These are phyloP conservation scores for Sphaerulina vaccinii DNA, from an alignment of 2,329 filamentous ascomycete species.

Conservation along the genomic window DNA sequence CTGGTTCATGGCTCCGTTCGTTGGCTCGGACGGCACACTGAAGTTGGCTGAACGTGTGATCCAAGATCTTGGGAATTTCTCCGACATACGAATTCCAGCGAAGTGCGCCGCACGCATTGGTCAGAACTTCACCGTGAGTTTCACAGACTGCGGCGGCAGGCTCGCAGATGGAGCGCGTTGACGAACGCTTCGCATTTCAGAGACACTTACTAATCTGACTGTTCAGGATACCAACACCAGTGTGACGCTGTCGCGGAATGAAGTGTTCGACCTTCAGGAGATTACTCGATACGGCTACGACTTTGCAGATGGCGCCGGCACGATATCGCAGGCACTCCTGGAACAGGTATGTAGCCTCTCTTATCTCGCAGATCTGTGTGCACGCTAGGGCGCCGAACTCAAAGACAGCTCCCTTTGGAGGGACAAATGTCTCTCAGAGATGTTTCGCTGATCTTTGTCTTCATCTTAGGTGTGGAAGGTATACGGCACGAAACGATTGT, in stretches of 20 bases:
- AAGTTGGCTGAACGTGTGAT: conserved; percentile 45
- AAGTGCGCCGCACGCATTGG: conserved; percentile 61
- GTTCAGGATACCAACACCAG: conserved; percentile 63
- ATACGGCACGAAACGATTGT: conserved; percentile 48
- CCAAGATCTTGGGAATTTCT: conserved; percentile 51
- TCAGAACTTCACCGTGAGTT: conserved; percentile 64
- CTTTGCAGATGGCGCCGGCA: conserved; percentile 80
- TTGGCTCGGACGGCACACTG: conserved; percentile 30
- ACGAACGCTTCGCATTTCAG: neutral
- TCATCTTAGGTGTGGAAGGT: conserved; percentile 61
- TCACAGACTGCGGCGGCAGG: no score
- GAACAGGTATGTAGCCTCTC: no score
- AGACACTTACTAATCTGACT: neutral
- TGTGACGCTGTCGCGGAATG: conserved; percentile 48
- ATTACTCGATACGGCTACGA: conserved; percentile 57
- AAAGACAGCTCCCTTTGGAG: no score
- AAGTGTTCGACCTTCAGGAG: conserved; percentile 47
- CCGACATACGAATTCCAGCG: conserved; percentile 53
- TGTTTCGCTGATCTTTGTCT: no score
- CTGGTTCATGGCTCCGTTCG: conserved; percentile 62
- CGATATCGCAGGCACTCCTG: conserved; percentile 62
- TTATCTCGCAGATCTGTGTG: no score
- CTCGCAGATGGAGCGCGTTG: no score
- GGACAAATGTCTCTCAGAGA: no score
- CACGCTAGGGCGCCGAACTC: no score